Base-by-base conservation (phyloP, 441 rosid genomes). In the Gossypium davidsonii region DNA sequence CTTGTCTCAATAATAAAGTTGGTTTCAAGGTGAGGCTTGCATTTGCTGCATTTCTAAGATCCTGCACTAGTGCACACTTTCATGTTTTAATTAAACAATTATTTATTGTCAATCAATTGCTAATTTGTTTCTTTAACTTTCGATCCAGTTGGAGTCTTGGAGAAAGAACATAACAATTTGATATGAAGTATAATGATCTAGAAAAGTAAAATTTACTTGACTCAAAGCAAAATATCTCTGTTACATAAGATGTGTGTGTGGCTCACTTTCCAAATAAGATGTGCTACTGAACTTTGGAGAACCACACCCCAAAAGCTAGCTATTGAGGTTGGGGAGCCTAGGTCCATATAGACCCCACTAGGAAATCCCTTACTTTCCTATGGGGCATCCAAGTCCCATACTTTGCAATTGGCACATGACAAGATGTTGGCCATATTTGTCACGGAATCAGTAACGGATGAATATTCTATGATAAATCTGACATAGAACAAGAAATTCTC, bases 1-100 rank as follows among this genome's bases (percentile, higher is more conserved):
- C 94, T 60, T 93, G 99, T 82, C 94, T 96, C 6, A 92, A 87
- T 76, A 93, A 84, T 81, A 84, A 85, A 89, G 93, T 89, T 71
- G 96, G 97, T 52, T 92, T 92, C 82, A 92, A 92, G 94, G 97
- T 92, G 53, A 28, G 82, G 65, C 58, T 52, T 69, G 65, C 2
- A 17, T 31, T 11, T 60, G 17, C 57, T 20, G 37, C 48, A 11
- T 20, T 18, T 60, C 23, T 42, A 12, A 67, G 62, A 49, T 77
- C 26, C 37, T 42, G 28, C 44, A 4, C 0, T 72, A 46, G 39
- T 52, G 52, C 66, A 59, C 42, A 17, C 31, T 55, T 2, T 55
- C 21, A 37, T 42, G 26, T 52, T 52, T 17, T 31, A 52, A 17
- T 14, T 10, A 26, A 17, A 51, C 28, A 26, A 15, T 15, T 8